Conservation (phyloP, 2,329 filamentous ascomycete genomes). For the Diaporthe capsici region DNA sequence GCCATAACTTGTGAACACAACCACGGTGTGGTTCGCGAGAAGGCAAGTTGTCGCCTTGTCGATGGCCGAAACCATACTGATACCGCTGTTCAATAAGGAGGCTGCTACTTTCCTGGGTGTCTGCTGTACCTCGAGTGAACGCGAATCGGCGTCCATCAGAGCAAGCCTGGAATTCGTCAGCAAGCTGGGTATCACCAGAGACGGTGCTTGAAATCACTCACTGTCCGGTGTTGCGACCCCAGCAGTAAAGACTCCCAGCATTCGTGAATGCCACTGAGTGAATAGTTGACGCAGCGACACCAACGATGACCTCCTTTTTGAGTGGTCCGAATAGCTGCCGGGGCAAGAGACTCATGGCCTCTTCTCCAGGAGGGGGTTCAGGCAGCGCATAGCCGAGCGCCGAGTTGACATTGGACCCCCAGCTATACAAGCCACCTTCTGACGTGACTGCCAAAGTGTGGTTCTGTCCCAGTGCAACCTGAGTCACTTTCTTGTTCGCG, state of each 20-base stretch:
- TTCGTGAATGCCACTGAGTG: slow-evolving; percentile 92
- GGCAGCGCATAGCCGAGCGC: slow-evolving; percentile 90
- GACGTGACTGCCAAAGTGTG: slow-evolving; percentile 89
- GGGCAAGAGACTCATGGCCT: slow-evolving; percentile 84
- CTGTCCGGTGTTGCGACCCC: slow-evolving; percentile 95
- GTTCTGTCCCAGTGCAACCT: slow-evolving; percentile 90
- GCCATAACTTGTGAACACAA: slow-evolving; percentile 95
- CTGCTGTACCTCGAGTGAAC: slow-evolving; percentile 87
- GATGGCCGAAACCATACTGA: slow-evolving; percentile 87
- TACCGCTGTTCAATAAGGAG: slow-evolving; percentile 80
- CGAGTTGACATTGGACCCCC: slow-evolving; percentile 89
- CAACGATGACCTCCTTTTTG: slow-evolving; percentile 86
- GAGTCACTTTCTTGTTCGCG: slow-evolving; percentile 78
- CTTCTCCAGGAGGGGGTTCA: slow-evolving; percentile 78
- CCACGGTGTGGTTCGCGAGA: slow-evolving; percentile 89
- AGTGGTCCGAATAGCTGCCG: slow-evolving; percentile 92
- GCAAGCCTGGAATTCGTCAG: slow-evolving; percentile 68
- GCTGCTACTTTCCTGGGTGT: slow-evolving; percentile 90
- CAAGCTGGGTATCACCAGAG: no score
- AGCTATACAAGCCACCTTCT: slow-evolving; percentile 93
- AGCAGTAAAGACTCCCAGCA: slow-evolving; percentile 84
- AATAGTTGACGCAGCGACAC: slow-evolving; percentile 88
- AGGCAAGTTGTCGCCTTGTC: slow-evolving; percentile 90
- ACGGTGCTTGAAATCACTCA: not conserved
- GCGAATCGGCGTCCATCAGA: slow-evolving; percentile 93